These are phyloP conservation scores for Globisporangium echinulatum DNA, from an alignment of 352 stramenopile genomes.

Conservation along the genomic window DNA sequence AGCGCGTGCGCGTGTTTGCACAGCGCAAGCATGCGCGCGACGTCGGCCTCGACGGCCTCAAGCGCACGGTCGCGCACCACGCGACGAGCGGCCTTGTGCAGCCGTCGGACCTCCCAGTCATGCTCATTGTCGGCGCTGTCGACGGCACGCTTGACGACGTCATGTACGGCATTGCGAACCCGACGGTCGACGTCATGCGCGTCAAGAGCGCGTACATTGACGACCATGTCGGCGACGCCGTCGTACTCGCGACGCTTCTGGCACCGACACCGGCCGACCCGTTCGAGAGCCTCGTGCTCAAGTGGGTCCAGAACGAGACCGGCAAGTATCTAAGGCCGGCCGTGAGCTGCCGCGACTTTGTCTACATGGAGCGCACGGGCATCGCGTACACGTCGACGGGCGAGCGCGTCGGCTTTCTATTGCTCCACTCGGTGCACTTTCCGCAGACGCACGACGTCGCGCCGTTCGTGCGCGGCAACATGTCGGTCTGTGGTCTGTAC, in stretches of 20 bases:
- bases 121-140: constrained; percentile 11
- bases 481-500: constrained; percentile 16
- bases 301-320: constrained; percentile 12
- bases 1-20: constrained; percentile 4
- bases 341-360: constrained; percentile 12
- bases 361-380: constrained; percentile 15
- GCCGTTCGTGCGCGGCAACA: constrained; percentile 16
- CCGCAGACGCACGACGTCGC: constrained; percentile 13
- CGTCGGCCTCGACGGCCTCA: constrained; percentile 10
- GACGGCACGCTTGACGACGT: constrained; percentile 17
- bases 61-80: constrained; percentile 27
- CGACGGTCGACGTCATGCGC: constrained; percentile 14
- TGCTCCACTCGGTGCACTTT: constrained; percentile 15
- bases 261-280: constrained; percentile 7
- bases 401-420: constrained; percentile 10
- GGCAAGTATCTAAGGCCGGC: background rate
- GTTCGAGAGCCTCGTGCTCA: constrained; percentile 13
- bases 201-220: constrained; percentile 18
- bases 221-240: constrained; percentile 16
- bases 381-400: constrained; percentile 2
- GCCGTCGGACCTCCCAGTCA: background rate
- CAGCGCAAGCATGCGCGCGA: constrained; percentile 43
- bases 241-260: constrained; percentile 1
- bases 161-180: constrained; percentile 22
- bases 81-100: background rate